These are phyloP conservation scores for Phytophthora uliginosa DNA, from an alignment of 352 stramenopile species.

Conservation along the genomic window DNA sequence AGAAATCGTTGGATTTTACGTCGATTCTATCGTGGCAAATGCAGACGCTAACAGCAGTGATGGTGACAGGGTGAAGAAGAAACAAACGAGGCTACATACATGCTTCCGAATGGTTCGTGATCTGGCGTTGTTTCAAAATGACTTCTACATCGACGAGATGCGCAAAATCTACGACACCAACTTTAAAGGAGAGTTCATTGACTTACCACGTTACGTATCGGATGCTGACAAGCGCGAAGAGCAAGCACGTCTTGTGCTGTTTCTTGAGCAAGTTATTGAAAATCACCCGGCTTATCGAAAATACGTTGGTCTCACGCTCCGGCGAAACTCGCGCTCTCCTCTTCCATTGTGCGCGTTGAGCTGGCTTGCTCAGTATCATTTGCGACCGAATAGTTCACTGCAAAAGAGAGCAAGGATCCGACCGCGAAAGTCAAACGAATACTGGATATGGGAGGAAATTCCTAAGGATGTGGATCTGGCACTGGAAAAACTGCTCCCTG, in stretches of 20 bases:
- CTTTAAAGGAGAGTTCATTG: constrained; percentile 10
- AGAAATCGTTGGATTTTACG: constrained; percentile 31
- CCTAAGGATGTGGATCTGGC: constrained; percentile 38
- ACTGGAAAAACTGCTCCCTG: constrained; percentile 46
- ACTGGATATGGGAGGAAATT: constrained; percentile 39
- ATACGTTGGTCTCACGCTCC: constrained; percentile 1
- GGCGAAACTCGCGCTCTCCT: background rate
- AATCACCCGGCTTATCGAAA: constrained; percentile 32
- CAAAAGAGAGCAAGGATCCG: constrained; percentile 12
- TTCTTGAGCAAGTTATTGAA: constrained; percentile 36
- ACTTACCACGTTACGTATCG: background rate
- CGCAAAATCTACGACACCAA: constrained; percentile 38
- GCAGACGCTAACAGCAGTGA: background rate
- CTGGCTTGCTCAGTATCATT: constrained; percentile 31
- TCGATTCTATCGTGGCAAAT: constrained; percentile 6
- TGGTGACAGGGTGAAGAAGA: background rate
- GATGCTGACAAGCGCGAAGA: constrained; percentile 15
- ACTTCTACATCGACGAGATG: constrained; percentile 61
- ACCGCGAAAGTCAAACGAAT: constrained; percentile 8
- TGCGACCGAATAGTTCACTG: constrained; percentile 13
- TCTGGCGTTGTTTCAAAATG: constrained; percentile 64
- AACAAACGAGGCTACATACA: constrained; percentile 18
- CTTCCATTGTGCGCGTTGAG: constrained; percentile 7
- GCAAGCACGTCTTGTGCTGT: constrained; percentile 30
- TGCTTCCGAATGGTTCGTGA: constrained; percentile 63